Evolutionary conservation across 1,284 basidiomycete species (phyloP).

Genomic region (Fomitopsis schrenkii): DNA sequence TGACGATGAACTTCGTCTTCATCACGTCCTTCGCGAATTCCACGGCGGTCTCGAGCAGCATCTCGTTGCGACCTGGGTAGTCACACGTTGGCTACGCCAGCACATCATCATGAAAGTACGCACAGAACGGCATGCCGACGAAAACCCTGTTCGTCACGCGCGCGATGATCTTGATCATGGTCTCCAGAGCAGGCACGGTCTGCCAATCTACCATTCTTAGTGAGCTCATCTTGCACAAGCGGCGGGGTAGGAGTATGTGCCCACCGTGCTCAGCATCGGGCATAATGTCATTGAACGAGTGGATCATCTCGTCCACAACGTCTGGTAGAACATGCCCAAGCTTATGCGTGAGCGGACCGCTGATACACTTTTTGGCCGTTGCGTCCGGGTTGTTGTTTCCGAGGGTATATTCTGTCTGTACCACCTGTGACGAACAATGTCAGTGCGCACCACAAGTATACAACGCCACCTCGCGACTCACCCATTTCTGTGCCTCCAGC

Average conservation of each 20-base stretch:
- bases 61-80: constrained; percentile 32
- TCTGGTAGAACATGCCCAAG: constrained; percentile 10
- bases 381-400: constrained; percentile 1
- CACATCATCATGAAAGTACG: constrained; percentile 7
- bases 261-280: constrained; percentile 10
- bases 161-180: constrained; percentile 30
- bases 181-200: constrained; percentile 24
- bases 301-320: constrained; percentile 13
- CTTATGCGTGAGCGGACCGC: constrained; percentile 11
- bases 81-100: not conserved
- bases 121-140: constrained; percentile 39
- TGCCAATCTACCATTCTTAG: constrained; percentile 14
- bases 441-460: too few species aligned
- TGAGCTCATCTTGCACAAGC: too few species aligned
- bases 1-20: constrained; percentile 22
- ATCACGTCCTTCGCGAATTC: constrained; percentile 21
- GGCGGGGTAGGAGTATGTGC: constrained; percentile 2
- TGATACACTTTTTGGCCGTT: constrained; percentile 9
- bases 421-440: not conserved
- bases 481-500: constrained; percentile 29
- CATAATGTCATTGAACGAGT: constrained; percentile 7
- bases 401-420: constrained; percentile 7
- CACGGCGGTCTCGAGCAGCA: constrained; percentile 31
- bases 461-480: constrained; percentile 18
- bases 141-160: constrained; percentile 40